Conservation (phyloP, 2,329 filamentous ascomycete genomes). For the Phoma sp. region DNA sequence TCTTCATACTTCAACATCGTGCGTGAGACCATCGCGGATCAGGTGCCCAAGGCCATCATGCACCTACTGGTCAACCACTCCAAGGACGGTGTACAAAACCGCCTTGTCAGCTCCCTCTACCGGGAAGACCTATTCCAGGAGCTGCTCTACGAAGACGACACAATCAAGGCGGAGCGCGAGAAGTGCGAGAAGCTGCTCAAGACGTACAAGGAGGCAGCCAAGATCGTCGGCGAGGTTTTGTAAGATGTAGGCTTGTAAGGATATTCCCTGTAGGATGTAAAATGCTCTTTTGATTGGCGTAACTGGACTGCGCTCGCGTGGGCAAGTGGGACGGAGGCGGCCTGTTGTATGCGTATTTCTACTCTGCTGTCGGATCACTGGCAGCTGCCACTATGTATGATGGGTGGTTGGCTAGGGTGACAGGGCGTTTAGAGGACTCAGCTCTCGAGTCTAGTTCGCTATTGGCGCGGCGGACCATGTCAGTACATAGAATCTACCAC, state of each 20-base stretch:
- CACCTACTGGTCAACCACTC: conserved; percentile 97
- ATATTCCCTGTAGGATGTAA: conserved; percentile 35
- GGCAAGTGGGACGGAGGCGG: conserved; percentile 1
- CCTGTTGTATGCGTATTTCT: conserved; percentile 30
- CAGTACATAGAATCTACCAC: conserved; percentile 10
- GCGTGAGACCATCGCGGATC: conserved; percentile 96
- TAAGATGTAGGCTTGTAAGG: conserved; percentile 29
- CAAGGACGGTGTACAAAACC: conserved; percentile 97
- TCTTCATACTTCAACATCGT: conserved; percentile 99
- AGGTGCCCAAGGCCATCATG: conserved; percentile 99
- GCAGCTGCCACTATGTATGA: not conserved
- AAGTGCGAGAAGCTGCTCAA: conserved; percentile 96
- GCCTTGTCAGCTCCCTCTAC: conserved; percentile 93
- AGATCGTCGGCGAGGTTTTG: conserved; percentile 92
- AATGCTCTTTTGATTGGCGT: conserved; percentile 12
- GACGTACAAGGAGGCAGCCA: conserved; percentile 96
- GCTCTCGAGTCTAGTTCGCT: conserved; percentile 3
- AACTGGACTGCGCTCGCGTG: not conserved
- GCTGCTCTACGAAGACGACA: conserved; percentile 95
- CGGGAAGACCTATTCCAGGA: conserved; percentile 90
- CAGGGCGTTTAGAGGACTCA: conserved; percentile 12
- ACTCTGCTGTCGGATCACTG: conserved; percentile 19
- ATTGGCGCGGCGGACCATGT: conserved; percentile 1
- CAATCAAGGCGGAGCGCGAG: conserved; percentile 94
- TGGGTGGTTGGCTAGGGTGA: conserved; percentile 9